Base-by-base conservation (phyloP, 106 monocot species). In the Phalaenopsis aphrodite region DNA sequence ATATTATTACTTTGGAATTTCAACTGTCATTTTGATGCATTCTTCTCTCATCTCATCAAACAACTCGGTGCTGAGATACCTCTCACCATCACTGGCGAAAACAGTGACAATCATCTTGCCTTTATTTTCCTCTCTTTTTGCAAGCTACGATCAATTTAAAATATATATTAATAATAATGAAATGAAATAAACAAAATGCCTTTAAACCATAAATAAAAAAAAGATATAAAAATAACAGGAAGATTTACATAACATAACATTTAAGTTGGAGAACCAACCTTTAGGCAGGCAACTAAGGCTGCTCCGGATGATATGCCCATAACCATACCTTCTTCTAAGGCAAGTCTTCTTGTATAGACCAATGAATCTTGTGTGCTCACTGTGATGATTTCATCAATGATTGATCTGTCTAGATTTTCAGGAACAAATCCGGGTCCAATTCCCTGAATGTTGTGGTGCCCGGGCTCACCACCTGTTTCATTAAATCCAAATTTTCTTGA, bases 301-400 rank as follows among this genome's bases (percentile, higher is more conserved):
- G 91, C 96, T 71, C 96, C 96, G 18, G 96, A 96, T 24, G 96
- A 96, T 77, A 96, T 96, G 23, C 96, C 96, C 24, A 84, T 88
- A 67, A 96, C 87, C 43, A 96, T 68, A 23, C 91, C 96, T 88
- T 96, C 96, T 79, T 96, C 96, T 30, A 21, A 77, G 18, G 91
- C 93, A 72, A 96, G 66, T 78, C 93, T 89, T 80, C 91, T 89
- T 5, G 93, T 86, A 45, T 87, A 55, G 21, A 36, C 47, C 83
- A 96, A 84, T 30, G 95, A 87, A 82, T 91, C 95, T 45, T 87
- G 85, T 14, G 89, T 85, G 36, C 68, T 83, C 2, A 96, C 89
- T 3, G 89, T 87, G 65, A 93, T 76, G 21, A 86, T 79, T 45
- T 96, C 95, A 76, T 96, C 91, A 19, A 96, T 84, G 55, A 68